Evolutionary conservation across 1,284 basidiomycete species (phyloP), one percentile per base, ranked within the genome.

Genomic region (Tilletia indica): DNA sequence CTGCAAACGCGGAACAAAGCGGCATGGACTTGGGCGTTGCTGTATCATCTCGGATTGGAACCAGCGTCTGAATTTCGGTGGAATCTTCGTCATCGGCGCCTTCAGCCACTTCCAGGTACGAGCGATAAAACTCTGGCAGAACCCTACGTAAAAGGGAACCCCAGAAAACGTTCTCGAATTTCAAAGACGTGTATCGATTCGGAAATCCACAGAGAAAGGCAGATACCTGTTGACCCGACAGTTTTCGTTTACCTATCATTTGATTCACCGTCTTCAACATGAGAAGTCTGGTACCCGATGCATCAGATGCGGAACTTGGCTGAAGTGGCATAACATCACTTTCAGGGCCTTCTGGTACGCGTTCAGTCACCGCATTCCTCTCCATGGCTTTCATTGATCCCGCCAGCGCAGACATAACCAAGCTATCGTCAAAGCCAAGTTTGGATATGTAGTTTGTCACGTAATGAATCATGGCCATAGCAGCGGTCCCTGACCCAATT

Each of bases 191-290:
- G 51, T 54, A 54, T 4, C 51, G 51, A 31, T 54, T 54, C n/a
- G 51, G 51, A 54, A n/a, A 31, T 5, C 51, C 51, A 19, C 51
- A 54, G 8, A 54, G n/a, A 31, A 54, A 54, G n/a, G 19, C 51
- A 8, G 51, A 5, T 6, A 54, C 25, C 51, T 54, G 51, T 19
- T 54, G 51, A 19, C 51, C 51, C 6, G 51, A 54, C 4, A 54
- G 51, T 19, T 54, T 54, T 19, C 51, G 51, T 19, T 54, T 54
- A 54, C 51, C 51, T 5, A 54, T 54, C 51, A 54, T 54, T 19
- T 54, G 51, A 19, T 54, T 54, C 25, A 54, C 51, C 19, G 51
- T 54, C 25, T 54, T 54, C 6, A 54, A 19, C n/a, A n/a, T n/a
- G n/a, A n/a, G n/a, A n/a, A n/a, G n/a, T n/a, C n/a, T n/a, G n/a